Evolutionary conservation across 208 protist genomes (phyloP).

Genomic region (Herpetomonas tarakana): DNA sequence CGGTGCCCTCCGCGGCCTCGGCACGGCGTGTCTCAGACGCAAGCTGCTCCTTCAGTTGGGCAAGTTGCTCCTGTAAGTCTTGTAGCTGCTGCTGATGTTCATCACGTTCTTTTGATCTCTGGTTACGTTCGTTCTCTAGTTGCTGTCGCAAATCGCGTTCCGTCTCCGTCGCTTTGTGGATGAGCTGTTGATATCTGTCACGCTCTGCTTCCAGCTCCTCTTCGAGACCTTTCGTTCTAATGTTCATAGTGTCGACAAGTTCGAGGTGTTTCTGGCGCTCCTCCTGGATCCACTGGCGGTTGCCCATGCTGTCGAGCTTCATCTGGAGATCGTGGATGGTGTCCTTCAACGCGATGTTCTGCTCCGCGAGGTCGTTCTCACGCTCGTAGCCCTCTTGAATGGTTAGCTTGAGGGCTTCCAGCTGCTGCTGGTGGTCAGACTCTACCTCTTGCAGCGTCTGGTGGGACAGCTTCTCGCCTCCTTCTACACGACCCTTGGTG

Average conservation of each 20-base stretch:
- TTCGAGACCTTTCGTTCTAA: not conserved
- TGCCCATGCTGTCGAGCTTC: constrained; percentile 27
- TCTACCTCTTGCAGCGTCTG: constrained; percentile 55
- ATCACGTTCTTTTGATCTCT: not conserved
- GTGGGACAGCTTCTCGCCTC: constrained; percentile 22
- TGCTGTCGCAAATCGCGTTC: not conserved
- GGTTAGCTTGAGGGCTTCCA: constrained; percentile 53
- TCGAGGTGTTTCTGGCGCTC: constrained; percentile 30
- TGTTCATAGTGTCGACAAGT: constrained; percentile 27
- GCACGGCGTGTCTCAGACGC: not conserved
- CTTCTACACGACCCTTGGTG: constrained; percentile 22
- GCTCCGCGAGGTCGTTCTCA: constrained; percentile 28
- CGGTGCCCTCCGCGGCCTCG: not conserved
- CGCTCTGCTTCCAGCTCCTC: not conserved
- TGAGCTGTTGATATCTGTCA: not conserved
- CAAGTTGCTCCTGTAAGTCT: constrained; percentile 12
- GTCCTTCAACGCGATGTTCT: constrained; percentile 32
- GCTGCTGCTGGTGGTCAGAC: constrained; percentile 58
- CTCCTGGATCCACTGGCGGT: constrained; percentile 38
- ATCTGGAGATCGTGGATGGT: constrained; percentile 33
- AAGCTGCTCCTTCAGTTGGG: constrained; percentile 5
- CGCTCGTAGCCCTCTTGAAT: constrained; percentile 42
- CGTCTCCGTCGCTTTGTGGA: not conserved
- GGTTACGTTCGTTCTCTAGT: not conserved
- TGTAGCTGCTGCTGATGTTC: constrained; percentile 9